phyloP scores from a whole-genome alignment of 2,329 filamentous ascomycete species.

The Xylaria hypoxylon region DNA sequence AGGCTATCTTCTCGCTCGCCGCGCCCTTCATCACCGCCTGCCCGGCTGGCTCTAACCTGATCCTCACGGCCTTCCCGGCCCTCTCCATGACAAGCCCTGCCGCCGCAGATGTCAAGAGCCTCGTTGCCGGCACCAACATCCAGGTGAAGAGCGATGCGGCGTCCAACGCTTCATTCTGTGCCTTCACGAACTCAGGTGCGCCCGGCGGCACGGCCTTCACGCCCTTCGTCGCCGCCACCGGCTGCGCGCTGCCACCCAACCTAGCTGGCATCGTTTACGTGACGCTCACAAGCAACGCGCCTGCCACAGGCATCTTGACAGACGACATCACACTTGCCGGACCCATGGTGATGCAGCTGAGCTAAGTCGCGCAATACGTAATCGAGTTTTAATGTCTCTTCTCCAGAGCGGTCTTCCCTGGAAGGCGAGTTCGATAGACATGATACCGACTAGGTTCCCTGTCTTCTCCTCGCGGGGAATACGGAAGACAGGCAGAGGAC shows the following conservation, averaged over 20 bases:
- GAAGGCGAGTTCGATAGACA: conserved; percentile 6
- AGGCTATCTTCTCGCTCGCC: conserved; percentile 78
- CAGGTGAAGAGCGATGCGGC: conserved; percentile 64
- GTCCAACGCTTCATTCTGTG: conserved; percentile 68
- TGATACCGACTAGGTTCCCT: background rate
- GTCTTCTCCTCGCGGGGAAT: background rate
- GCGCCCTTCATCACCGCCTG: conserved; percentile 78
- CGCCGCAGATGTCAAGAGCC: conserved; percentile 53
- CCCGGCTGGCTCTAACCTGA: conserved; percentile 72
- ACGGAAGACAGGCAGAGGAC: background rate
- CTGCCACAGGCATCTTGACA: conserved; percentile 63
- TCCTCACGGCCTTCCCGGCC: conserved; percentile 71
- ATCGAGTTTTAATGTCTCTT: conserved; percentile 6
- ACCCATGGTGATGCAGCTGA: conserved; percentile 67
- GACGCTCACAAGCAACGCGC: conserved; percentile 68
- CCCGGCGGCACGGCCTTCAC: conserved; percentile 71
- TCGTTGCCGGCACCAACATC: conserved; percentile 57
- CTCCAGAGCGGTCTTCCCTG: background rate
- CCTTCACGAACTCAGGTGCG: conserved; percentile 72
- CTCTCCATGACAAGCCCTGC: conserved; percentile 63
- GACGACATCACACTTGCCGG: conserved; percentile 76
- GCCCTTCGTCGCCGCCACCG: conserved; percentile 63
- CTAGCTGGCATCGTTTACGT: conserved; percentile 75
- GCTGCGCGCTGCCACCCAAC: conserved; percentile 71
- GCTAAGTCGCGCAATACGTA: conserved; percentile 48